Conservation (phyloP, 257 asterid species). For the Fraxinus americana region DNA sequence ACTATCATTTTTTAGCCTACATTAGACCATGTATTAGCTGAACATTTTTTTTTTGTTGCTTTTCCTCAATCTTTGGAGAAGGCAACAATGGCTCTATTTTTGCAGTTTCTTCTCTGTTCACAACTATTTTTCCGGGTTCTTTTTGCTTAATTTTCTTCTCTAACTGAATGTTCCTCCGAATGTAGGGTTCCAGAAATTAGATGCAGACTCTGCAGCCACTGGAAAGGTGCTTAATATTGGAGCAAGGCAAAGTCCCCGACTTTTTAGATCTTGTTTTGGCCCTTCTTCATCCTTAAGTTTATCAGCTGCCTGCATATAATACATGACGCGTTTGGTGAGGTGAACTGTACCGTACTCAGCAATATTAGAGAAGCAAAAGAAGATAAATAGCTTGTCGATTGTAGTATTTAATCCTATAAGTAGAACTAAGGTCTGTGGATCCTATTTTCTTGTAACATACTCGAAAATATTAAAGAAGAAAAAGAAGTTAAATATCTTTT, state of each 20-base stretch:
- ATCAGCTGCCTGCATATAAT: constrained; percentile 36
- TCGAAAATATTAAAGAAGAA: too few species aligned
- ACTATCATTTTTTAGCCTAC: not conserved
- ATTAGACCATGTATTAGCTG: not conserved
- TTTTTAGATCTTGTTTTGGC: constrained; percentile 50
- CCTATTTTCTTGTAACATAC: too few species aligned
- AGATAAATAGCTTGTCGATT: not conserved
- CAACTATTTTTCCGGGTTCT: not conserved
- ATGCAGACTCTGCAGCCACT: constrained; percentile 58
- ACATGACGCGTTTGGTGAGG: not conserved
- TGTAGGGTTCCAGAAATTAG: constrained; percentile 89
- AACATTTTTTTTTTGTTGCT: not conserved
- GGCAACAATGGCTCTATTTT: constrained; percentile 4
- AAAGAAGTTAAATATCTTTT: too few species aligned
- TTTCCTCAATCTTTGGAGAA: constrained; percentile 3
- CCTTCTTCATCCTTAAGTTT: constrained; percentile 44
- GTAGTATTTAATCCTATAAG: too few species aligned
- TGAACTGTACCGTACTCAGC: constrained; percentile 29
- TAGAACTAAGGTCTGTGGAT: too few species aligned
- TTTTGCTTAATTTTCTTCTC: not conserved
- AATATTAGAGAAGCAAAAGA: not conserved
- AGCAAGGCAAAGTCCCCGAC: constrained; percentile 85
- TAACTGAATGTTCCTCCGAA: constrained; percentile 69
- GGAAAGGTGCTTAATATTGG: constrained; percentile 88
- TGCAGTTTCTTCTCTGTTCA: not conserved